phyloP scores from a whole-genome alignment of 352 stramenopile genomes.

The Globisporangium heterothallicum region DNA sequence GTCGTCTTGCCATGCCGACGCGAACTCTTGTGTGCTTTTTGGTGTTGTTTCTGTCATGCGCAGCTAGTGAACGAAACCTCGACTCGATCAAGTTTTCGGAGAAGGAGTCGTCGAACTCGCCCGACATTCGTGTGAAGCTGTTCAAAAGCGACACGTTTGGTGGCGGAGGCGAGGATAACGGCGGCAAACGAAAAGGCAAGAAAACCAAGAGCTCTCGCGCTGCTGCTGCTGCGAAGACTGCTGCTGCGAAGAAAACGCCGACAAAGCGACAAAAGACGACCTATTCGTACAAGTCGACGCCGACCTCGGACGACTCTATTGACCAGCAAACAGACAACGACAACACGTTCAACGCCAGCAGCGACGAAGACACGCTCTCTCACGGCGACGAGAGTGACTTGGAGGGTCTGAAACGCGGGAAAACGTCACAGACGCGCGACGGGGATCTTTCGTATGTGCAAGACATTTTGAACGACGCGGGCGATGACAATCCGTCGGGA shows the following conservation, averaged over 20 bases:
- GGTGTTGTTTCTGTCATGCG: not conserved
- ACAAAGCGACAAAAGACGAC: slow-evolving; percentile 27
- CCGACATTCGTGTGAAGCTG: slow-evolving; percentile 47
- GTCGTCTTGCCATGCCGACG: too few species aligned
- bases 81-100: slow-evolving; percentile 53
- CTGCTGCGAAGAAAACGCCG: slow-evolving; percentile 7
- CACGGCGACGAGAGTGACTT: slow-evolving; percentile 53
- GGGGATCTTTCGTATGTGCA: slow-evolving; percentile 29
- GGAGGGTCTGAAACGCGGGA: slow-evolving; percentile 17
- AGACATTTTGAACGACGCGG: slow-evolving; percentile 49
- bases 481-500: slow-evolving; percentile 29
- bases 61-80: slow-evolving; percentile 60
- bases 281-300: slow-evolving; percentile 43
- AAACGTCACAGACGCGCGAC: slow-evolving; percentile 15
- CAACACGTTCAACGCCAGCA: slow-evolving; percentile 44
- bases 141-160: slow-evolving; percentile 32
- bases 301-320: slow-evolving; percentile 38
- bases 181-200: slow-evolving; percentile 24
- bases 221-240: slow-evolving; percentile 13
- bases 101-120: slow-evolving; percentile 34
- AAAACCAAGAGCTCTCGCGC: slow-evolving; percentile 1
- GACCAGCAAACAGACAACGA: slow-evolving; percentile 55
- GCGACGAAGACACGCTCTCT: slow-evolving; percentile 25
- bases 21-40: not conserved
- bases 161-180: slow-evolving; percentile 11